Percentiles rank a stretch among this genome's conserved stretches.
Conservation (phyloP, 306 rosid genomes). For the Casuarina glauca region DNA sequence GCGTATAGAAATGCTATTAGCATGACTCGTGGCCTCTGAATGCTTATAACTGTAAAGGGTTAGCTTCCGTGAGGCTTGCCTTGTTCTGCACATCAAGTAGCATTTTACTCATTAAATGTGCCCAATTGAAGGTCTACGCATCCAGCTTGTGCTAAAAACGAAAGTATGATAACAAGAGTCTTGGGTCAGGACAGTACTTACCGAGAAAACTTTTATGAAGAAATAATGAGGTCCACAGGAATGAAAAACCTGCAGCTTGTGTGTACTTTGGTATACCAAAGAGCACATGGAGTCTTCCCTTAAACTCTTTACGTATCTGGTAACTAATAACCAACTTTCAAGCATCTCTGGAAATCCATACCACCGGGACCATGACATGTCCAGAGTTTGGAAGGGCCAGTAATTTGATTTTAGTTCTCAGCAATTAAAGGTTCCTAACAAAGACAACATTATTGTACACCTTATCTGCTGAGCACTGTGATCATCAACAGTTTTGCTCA, state of each 20-base stretch:
- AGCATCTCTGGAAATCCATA: slow-evolving; percentile 6
- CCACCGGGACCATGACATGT: neutral
- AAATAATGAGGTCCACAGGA: neutral
- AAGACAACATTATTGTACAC: neutral
- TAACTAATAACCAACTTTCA: slow-evolving; percentile 1
- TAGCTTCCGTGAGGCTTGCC: neutral
- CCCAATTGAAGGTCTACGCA: neutral
- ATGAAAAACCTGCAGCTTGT: neutral
- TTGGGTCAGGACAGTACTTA: neutral
- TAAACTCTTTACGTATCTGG: neutral
- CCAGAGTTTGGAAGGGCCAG: neutral
- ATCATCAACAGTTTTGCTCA: neutral
- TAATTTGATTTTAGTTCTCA: neutral
- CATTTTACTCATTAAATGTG: neutral
- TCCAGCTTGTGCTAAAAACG: neutral
- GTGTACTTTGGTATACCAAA: neutral
- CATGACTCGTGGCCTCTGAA: neutral
- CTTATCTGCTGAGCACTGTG: neutral
- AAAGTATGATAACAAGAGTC: neutral
- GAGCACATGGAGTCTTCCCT: slow-evolving; percentile 8
- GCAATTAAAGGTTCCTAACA: neutral
- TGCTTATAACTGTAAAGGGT: neutral
- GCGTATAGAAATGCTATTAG: neutral
- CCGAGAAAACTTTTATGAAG: neutral
- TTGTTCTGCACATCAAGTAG: neutral